Conservation (phyloP, 768 basidiomycete species). For the Collybia sordida region DNA sequence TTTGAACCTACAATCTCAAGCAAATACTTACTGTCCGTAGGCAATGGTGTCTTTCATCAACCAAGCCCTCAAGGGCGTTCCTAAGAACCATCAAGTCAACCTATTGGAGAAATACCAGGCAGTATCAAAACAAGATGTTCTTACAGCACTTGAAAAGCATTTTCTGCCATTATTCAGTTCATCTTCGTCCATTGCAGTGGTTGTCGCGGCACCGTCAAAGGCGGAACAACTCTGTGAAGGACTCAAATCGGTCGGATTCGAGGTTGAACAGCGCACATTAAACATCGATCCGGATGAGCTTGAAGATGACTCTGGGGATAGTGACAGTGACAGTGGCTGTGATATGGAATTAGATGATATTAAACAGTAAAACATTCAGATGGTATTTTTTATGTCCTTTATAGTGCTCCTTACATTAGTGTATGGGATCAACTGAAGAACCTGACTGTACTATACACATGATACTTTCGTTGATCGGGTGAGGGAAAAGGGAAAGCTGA, state of each 20-base stretch:
- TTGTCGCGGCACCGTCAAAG: constrained; percentile 83
- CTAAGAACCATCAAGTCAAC: constrained; percentile 70
- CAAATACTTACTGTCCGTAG: constrained; percentile 33
- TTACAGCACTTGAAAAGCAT: constrained; percentile 65
- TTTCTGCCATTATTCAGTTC: constrained; percentile 86
- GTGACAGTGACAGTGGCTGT: constrained; percentile 30
- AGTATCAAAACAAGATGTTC: constrained; percentile 79
- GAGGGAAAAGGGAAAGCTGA: too few species aligned
- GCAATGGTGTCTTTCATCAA: constrained; percentile 84
- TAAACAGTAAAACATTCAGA: background rate
- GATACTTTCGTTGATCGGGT: too few species aligned
- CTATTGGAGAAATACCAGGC: constrained; percentile 77
- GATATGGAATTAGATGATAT: constrained; percentile 17
- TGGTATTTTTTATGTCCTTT: constrained; percentile 3
- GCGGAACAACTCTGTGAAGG: constrained; percentile 66
- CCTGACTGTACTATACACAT: too few species aligned
- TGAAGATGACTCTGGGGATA: constrained; percentile 31
- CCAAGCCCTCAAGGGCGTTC: constrained; percentile 85
- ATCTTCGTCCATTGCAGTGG: constrained; percentile 71
- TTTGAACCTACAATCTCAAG: background rate
- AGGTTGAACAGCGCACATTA: constrained; percentile 71
- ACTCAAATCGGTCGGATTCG: constrained; percentile 69
- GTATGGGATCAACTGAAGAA: too few species aligned
- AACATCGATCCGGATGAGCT: constrained; percentile 57
- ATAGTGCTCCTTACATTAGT: constrained; percentile 4